These are phyloP conservation scores for Haplosporangium sp. DNA, from an alignment of 371 early-diverging fungal genomes.

Conservation along the genomic window DNA sequence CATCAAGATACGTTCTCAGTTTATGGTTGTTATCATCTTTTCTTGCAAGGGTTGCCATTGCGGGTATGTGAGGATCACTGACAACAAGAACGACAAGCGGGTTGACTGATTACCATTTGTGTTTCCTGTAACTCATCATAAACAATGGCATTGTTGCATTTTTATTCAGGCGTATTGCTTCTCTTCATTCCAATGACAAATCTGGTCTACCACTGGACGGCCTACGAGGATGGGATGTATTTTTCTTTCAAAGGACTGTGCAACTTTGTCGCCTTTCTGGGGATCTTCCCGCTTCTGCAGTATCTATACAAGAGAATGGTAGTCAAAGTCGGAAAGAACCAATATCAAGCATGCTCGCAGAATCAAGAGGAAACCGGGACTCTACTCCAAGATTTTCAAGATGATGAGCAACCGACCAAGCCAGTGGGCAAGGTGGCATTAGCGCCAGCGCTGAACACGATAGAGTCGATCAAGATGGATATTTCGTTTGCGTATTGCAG, in stretches of 20 bases:
- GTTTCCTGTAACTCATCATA: neutral
- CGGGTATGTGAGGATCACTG: constrained; percentile 3
- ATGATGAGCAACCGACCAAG: neutral
- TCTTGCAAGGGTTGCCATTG: neutral
- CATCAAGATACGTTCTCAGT: constrained; percentile 10
- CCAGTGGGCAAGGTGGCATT: neutral
- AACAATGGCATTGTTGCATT: no score
- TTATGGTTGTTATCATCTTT: neutral
- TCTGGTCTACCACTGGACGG: constrained; percentile 18
- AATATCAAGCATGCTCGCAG: no score
- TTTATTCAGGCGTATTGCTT: neutral
- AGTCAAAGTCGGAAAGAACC: neutral
- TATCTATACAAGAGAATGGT: constrained; percentile 4
- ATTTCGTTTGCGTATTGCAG: constrained; percentile 2
- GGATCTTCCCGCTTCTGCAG: constrained; percentile 13
- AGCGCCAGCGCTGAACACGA: neutral
- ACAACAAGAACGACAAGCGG: no score
- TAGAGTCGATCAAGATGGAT: constrained; percentile 20
- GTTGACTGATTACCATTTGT: no score
- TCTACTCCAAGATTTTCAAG: neutral
- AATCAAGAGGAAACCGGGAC: neutral
- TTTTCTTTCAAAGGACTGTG: constrained; percentile 5
- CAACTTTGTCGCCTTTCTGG: constrained; percentile 3
- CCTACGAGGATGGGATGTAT: constrained; percentile 16
- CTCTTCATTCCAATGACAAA: constrained; percentile 22